These are phyloP conservation scores for Clonostachys chloroleuca DNA, from an alignment of 2,329 filamentous ascomycete genomes.

Conservation along the genomic window DNA sequence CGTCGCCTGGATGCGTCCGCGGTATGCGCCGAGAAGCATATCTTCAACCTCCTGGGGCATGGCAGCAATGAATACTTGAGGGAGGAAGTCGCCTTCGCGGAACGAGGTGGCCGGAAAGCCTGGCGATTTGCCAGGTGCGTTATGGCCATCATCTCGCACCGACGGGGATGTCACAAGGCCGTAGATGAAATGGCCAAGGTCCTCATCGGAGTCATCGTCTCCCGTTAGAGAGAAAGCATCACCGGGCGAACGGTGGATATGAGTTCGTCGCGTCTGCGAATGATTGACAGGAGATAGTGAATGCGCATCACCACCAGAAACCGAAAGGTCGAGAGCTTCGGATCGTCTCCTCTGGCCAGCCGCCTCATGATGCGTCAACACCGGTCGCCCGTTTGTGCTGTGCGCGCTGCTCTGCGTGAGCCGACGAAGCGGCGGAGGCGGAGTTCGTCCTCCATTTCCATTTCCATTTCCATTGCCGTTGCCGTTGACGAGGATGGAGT, in stretches of 20 bases:
- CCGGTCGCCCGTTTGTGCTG: background rate
- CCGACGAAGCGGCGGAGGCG: background rate
- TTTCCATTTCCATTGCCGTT: background rate
- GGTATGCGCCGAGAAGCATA: constrained; percentile 13
- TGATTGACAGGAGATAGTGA: constrained; percentile 1
- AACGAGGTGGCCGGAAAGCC: background rate
- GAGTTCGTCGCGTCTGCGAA: constrained; percentile 1
- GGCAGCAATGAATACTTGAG: constrained; percentile 1
- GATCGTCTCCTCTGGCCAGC: background rate
- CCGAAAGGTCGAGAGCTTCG: background rate
- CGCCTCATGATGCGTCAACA: background rate
- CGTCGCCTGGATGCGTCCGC: constrained; percentile 14
- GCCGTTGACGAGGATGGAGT: background rate
- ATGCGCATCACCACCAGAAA: background rate
- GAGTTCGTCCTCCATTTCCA: background rate
- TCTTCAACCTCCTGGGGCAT: constrained; percentile 8
- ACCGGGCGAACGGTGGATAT: constrained; percentile 2
- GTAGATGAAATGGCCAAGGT: constrained; percentile 4
- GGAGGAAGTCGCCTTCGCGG: background rate
- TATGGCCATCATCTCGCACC: constrained; percentile 1
- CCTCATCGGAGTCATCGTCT: constrained; percentile 5
- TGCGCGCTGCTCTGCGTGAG: background rate
- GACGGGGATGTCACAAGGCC: constrained; percentile 4
- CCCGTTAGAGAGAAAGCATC: constrained; percentile 1
- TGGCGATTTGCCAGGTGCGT: background rate